Evolutionary conservation across 768 basidiomycete genomes (phyloP).

Genomic region (Tulasnella sp.): DNA sequence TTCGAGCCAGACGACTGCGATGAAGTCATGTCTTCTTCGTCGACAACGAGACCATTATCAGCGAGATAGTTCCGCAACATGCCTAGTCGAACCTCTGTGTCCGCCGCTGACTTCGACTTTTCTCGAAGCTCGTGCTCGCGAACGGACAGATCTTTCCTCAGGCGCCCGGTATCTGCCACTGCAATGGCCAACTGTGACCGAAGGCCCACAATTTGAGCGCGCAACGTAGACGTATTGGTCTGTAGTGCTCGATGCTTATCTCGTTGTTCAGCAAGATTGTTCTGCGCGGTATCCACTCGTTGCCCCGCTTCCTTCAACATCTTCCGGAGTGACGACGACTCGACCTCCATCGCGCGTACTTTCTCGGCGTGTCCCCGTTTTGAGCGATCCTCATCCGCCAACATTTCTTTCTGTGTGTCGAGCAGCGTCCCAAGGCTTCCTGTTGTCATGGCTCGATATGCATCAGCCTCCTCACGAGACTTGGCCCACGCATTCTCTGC

Average conservation of each 20-base stretch:
- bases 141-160: slow-evolving; percentile 57
- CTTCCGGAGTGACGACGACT: slow-evolving; percentile 61
- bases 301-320: slow-evolving; percentile 71
- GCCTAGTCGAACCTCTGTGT: slow-evolving; percentile 59
- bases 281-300: slow-evolving; percentile 57
- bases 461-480: slow-evolving; percentile 87
- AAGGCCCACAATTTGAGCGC: slow-evolving; percentile 63
- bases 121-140: slow-evolving; percentile 58
- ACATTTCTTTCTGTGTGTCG: slow-evolving; percentile 77
- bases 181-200: slow-evolving; percentile 62
- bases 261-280: slow-evolving; percentile 56
- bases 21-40: slow-evolving; percentile 54
- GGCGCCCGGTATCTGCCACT: slow-evolving; percentile 52
- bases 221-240: slow-evolving; percentile 49
- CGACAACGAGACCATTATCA: slow-evolving; percentile 74
- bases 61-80: slow-evolving; percentile 79
- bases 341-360: slow-evolving; percentile 66
- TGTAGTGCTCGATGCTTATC: slow-evolving; percentile 54
- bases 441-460: slow-evolving; percentile 77
- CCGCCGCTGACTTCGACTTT: slow-evolving; percentile 52
- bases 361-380: slow-evolving; percentile 73
- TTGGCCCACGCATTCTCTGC: slow-evolving; percentile 87
- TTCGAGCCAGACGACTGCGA: slow-evolving; percentile 30
- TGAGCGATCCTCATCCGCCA: slow-evolving; percentile 70
- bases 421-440: slow-evolving; percentile 76